phyloP scores from a whole-genome alignment of 1,139 yeast genomes.

The Pneumocystis canis region DNA sequence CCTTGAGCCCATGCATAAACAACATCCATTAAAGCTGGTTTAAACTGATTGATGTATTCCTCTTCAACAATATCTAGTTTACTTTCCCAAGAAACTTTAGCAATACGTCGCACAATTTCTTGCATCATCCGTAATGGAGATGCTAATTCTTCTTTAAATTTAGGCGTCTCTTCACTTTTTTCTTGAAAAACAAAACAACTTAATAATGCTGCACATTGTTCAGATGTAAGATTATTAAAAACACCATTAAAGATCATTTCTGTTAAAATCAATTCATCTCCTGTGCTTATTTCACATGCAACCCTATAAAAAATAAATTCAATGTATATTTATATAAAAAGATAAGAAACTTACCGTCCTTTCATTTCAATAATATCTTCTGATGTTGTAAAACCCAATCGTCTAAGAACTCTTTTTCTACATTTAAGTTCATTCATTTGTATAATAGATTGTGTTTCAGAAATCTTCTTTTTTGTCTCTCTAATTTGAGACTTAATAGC shows the following conservation, averaged over 20 bases:
- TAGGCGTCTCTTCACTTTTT: constrained; percentile 63
- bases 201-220: constrained; percentile 79
- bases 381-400: constrained; percentile 66
- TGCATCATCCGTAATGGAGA: constrained; percentile 79
- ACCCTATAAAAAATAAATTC: constrained; percentile 31
- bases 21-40: constrained; percentile 91
- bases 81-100: constrained; percentile 75
- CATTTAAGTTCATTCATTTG: constrained; percentile 88
- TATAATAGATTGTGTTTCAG: constrained; percentile 77
- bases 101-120: constrained; percentile 81
- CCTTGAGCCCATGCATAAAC: constrained; percentile 96
- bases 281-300: constrained; percentile 92
- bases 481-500: constrained; percentile 48
- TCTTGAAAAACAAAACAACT: constrained; percentile 97
- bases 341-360: constrained; percentile 32
- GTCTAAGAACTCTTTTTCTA: constrained; percentile 77
- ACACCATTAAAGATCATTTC: constrained; percentile 91
- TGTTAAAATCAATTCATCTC: constrained; percentile 77
- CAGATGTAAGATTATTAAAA: constrained; percentile 72
- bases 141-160: constrained; percentile 70
- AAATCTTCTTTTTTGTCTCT: constrained; percentile 45
- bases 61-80: constrained; percentile 79
- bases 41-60: constrained; percentile 79
- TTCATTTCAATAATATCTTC: constrained; percentile 75
- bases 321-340: background rate